These are phyloP conservation scores for Clonostachys sp. DNA, from an alignment of 2,329 filamentous ascomycete species.

Conservation along the genomic window DNA sequence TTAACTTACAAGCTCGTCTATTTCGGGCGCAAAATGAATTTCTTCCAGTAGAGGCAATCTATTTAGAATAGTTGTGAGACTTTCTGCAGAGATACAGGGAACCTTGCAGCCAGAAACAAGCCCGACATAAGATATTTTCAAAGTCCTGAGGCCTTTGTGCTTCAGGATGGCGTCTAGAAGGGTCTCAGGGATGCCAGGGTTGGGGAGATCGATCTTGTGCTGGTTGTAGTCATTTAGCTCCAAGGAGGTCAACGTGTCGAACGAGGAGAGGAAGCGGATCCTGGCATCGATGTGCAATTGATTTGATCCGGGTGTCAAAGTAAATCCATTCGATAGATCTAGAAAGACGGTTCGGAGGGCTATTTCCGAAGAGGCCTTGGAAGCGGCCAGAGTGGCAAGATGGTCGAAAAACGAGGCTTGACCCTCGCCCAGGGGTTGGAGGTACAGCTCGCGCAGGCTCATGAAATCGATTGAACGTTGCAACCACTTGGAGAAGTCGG, in stretches of 20 bases:
- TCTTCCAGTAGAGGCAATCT: too few species aligned
- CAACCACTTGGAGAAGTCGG: background rate
- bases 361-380: background rate
- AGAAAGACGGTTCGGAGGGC: conserved; percentile 3
- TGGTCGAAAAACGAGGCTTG: background rate
- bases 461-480: conserved; percentile 6
- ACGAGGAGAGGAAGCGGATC: conserved; percentile 7
- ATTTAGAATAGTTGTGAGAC: too few species aligned
- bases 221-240: conserved; percentile 2
- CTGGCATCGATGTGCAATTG: background rate
- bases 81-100: too few species aligned
- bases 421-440: background rate
- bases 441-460: conserved; percentile 3
- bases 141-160: conserved; percentile 5
- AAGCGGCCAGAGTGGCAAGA: background rate
- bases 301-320: background rate
- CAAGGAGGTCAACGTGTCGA: conserved; percentile 6
- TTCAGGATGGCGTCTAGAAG: conserved; percentile 9
- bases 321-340: background rate
- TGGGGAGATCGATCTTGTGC: background rate
- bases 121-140: conserved; percentile 3
- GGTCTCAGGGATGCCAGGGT: conserved; percentile 2
- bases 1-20: too few species aligned
- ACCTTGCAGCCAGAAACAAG: too few species aligned
- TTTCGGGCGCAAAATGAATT: too few species aligned